Percentiles rank a stretch among this genome's conserved stretches.
phyloP scores from a whole-genome alignment of 2,329 filamentous ascomycete genomes.

The Xylariaceae sp. region DNA sequence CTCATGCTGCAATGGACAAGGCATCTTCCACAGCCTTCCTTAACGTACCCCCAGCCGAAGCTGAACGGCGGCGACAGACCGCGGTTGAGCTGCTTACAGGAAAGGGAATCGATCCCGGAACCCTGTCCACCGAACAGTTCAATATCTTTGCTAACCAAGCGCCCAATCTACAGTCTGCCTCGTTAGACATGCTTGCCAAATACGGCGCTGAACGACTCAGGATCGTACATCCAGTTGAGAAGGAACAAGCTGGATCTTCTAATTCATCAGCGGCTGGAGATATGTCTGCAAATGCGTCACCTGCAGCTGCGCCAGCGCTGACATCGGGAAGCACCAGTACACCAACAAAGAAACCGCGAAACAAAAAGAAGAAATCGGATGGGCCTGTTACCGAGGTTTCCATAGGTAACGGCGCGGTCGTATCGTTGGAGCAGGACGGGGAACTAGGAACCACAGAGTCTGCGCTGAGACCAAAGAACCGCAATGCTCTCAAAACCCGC shows the following conservation, averaged over 20 bases:
- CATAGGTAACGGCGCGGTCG: conserved; percentile 37
- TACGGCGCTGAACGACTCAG: conserved; percentile 63
- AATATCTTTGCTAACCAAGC: conserved; percentile 66
- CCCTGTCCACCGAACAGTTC: conserved; percentile 61
- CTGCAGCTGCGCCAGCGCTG: conserved; percentile 19
- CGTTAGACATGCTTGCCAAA: conserved; percentile 60
- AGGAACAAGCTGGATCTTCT: conserved; percentile 34
- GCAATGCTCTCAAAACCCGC: conserved; percentile 38
- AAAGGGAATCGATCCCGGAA: conserved; percentile 57
- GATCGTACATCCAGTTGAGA: conserved; percentile 60
- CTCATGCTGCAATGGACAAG: conserved; percentile 23
- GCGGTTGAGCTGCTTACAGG: conserved; percentile 55
- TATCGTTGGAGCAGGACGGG: conserved; percentile 34
- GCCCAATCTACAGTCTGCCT: conserved; percentile 59
- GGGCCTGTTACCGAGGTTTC: conserved; percentile 23
- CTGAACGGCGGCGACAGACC: conserved; percentile 54
- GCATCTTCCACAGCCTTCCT: conserved; percentile 43
- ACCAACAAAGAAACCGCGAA: conserved; percentile 37
- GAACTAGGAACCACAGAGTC: conserved; percentile 38
- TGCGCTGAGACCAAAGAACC: conserved; percentile 28
- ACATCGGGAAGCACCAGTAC: conserved; percentile 30
- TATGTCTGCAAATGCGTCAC: conserved; percentile 23
- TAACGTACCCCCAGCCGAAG: conserved; percentile 53
- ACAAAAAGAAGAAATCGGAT: conserved; percentile 36
- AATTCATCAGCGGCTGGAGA: conserved; percentile 33